These are phyloP conservation scores for Evernia prunastri DNA, from an alignment of 495 filamentous ascomycete species.

Conservation along the genomic window DNA sequence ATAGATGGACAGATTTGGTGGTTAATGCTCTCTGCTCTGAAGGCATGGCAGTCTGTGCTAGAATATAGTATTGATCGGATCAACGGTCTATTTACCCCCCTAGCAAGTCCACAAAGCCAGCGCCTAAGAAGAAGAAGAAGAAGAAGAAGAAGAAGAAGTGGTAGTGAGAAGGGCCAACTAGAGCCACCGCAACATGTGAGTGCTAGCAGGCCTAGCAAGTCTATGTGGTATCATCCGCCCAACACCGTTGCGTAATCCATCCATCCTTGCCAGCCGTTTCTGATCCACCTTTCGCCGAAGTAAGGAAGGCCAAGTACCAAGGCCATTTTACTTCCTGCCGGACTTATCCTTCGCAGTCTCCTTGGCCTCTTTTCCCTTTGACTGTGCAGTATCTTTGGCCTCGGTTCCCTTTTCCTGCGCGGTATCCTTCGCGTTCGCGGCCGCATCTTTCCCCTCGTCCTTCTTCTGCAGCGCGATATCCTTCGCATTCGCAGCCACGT, in stretches of 20 bases:
- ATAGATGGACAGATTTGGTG: not conserved
- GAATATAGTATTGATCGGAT: not conserved
- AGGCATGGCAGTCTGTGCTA: not conserved
- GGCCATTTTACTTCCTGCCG: not conserved
- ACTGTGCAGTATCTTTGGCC: slow-evolving; percentile 10
- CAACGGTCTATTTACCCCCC: slow-evolving; percentile 15
- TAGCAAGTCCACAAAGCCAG: not conserved
- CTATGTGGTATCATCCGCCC: slow-evolving; percentile 4
- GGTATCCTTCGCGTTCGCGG: slow-evolving; percentile 16
- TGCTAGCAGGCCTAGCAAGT: not conserved
- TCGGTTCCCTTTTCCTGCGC: slow-evolving; percentile 4
- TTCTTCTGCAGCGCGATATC: slow-evolving; percentile 1
- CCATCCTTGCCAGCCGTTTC: not conserved
- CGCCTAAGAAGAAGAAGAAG: not conserved
- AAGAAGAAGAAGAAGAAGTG: not conserved
- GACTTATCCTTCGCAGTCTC: slow-evolving; percentile 19
- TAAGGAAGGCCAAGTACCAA: no score
- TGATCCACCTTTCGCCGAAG: not conserved
- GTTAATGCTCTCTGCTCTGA: not conserved
- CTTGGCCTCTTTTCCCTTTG: slow-evolving; percentile 9
- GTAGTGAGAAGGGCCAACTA: not conserved
- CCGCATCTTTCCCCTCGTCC: slow-evolving; percentile 1
- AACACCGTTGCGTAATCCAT: not conserved
- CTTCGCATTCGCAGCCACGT: slow-evolving; percentile 15
- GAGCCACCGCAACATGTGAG: not conserved